phyloP scores from a whole-genome alignment of 768 basidiomycete species.

The Phanerochaete carnosa region DNA sequence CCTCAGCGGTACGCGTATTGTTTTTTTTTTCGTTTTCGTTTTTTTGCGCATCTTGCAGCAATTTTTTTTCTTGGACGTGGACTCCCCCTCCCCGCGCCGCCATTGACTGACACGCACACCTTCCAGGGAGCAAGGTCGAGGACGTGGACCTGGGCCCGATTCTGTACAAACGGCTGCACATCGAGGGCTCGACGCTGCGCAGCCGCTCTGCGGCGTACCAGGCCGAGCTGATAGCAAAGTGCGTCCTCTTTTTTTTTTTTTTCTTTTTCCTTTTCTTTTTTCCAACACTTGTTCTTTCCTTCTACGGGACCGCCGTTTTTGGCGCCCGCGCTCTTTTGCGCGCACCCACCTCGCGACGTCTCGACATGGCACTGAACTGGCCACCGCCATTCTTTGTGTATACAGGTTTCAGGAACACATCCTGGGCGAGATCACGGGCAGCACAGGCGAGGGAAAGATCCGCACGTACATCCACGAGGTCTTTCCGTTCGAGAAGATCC shows the following conservation, averaged over 20 bases:
- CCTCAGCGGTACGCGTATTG: slow-evolving; percentile 54
- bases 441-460: slow-evolving; percentile 54
- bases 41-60: slow-evolving; percentile 21
- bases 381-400: no score
- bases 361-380: not conserved
- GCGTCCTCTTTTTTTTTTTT: slow-evolving; percentile 13
- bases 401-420: slow-evolving; percentile 55
- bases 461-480: slow-evolving; percentile 82
- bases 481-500: slow-evolving; percentile 77
- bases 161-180: slow-evolving; percentile 79
- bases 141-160: slow-evolving; percentile 59
- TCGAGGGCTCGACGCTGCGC: slow-evolving; percentile 86
- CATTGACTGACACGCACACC: not conserved
- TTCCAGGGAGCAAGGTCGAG: slow-evolving; percentile 3
- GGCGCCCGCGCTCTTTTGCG: not conserved
- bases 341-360: not conserved
- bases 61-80: slow-evolving; percentile 39
- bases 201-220: slow-evolving; percentile 77
- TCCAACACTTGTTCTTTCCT: not conserved
- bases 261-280: not conserved
- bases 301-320: not conserved
- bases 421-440: slow-evolving; percentile 56
- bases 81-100: slow-evolving; percentile 32
- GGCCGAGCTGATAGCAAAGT: slow-evolving; percentile 62
- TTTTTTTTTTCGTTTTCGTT: not conserved